These are phyloP conservation scores for Kuraishia capsulata DNA, from an alignment of 805 yeast species.

Conservation along the genomic window DNA sequence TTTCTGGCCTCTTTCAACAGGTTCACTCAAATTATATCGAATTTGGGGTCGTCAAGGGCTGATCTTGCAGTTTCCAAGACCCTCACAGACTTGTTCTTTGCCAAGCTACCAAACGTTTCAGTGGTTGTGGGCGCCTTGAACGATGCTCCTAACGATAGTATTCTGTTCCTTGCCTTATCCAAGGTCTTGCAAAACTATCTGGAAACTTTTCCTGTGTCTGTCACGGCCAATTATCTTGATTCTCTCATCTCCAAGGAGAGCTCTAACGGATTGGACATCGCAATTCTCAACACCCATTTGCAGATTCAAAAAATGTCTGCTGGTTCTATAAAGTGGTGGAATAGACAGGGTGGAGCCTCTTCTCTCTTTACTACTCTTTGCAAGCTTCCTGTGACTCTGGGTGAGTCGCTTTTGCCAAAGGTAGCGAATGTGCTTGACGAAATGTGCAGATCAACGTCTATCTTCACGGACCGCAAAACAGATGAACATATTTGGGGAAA, in stretches of 20 bases:
- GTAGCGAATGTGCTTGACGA: conserved; percentile 38
- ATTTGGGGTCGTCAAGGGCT: conserved; percentile 15
- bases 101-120: conserved; percentile 42
- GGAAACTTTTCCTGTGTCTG: conserved; percentile 20
- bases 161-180: conserved; percentile 39
- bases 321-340: conserved; percentile 70
- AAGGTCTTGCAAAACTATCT: conserved; percentile 32
- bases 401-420: conserved; percentile 25
- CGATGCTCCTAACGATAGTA: conserved; percentile 30
- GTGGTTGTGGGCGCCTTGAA: conserved; percentile 31
- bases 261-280: conserved; percentile 43
- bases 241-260: not conserved
- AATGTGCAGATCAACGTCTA: conserved; percentile 40
- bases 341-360: conserved; percentile 29
- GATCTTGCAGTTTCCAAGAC: not conserved
- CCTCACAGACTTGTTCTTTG: not conserved
- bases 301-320: conserved; percentile 42
- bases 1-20: conserved; percentile 46
- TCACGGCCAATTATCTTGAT: conserved; percentile 5
- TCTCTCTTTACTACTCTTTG: conserved; percentile 64
- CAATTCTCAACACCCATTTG: conserved; percentile 49
- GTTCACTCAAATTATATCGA: conserved; percentile 28
- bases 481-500: conserved; percentile 27
- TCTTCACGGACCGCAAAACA: conserved; percentile 35
- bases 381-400: conserved; percentile 29